A percentile compares a stretch with the other conserved stretches of the same genome.
Conservation (phyloP, 2,329 filamentous ascomycete genomes). For the Tolypocladium paradoxum region DNA sequence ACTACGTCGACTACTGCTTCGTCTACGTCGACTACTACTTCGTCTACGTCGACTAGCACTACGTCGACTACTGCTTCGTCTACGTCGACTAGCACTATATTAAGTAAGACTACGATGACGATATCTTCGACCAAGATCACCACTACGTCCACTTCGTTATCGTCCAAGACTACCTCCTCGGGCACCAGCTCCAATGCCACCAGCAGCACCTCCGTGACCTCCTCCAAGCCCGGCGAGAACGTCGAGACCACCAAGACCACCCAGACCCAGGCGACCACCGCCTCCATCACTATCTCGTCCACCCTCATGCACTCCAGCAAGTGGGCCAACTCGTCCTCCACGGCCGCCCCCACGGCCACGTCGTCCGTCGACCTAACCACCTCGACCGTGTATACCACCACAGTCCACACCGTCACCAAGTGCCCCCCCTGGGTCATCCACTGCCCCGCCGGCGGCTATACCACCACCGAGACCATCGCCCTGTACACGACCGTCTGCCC, state of each 20-base stretch:
- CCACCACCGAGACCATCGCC: constrained; percentile 26
- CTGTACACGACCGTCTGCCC: constrained; percentile 32
- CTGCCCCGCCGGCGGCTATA: constrained; percentile 19
- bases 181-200: too few relatives aligned
- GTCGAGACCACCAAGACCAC: too few relatives aligned
- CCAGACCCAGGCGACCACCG: too few relatives aligned
- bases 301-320: neutral
- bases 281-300: neutral
- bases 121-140: too few relatives aligned
- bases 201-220: constrained; percentile 1
- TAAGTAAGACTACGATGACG: too few relatives aligned
- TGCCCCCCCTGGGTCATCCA: constrained; percentile 32
- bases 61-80: too few relatives aligned
- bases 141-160: too few relatives aligned
- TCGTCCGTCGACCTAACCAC: constrained; percentile 12
- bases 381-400: constrained; percentile 22
- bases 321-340: neutral
- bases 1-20: neutral
- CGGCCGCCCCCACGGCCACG: neutral
- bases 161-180: too few relatives aligned
- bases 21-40: too few relatives aligned
- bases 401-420: constrained; percentile 36
- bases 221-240: too few relatives aligned
- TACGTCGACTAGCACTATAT: too few relatives aligned
- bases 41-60: neutral